These are phyloP conservation scores for Ceriops zippeliana DNA, from an alignment of 345 rosid species.

Conservation along the genomic window DNA sequence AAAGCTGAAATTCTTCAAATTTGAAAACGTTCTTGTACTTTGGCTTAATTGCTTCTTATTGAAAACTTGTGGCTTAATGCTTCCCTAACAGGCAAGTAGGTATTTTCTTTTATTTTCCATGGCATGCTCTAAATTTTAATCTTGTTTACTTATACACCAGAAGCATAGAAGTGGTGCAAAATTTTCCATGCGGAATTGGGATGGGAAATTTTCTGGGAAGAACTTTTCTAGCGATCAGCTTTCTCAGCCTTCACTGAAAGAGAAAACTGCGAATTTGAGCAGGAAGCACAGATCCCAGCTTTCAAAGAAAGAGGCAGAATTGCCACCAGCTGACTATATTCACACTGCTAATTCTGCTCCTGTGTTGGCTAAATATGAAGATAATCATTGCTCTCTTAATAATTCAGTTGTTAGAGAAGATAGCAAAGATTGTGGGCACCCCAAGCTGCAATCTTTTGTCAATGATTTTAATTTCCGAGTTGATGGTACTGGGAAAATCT, in stretches of 20 bases:
- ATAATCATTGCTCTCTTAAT: conserved; percentile 9
- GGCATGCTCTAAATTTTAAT: neutral
- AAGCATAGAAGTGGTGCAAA: conserved; percentile 54
- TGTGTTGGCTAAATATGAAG: conserved; percentile 23
- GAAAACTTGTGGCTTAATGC: neutral
- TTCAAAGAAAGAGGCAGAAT: conserved; percentile 24
- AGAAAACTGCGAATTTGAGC: conserved; percentile 25
- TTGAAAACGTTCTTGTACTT: neutral
- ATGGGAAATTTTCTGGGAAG: conserved; percentile 48
- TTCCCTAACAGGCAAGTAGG: neutral
- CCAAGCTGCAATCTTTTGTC: conserved; percentile 17
- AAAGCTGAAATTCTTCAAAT: neutral
- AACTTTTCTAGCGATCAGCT: conserved; percentile 28
- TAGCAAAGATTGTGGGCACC: conserved; percentile 22
- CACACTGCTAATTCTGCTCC: conserved; percentile 24
- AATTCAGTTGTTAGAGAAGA: conserved; percentile 29
- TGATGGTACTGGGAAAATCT: conserved; percentile 14
- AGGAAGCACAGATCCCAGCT: conserved; percentile 29
- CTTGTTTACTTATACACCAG: conserved; percentile 24
- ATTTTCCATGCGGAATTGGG: conserved; percentile 42
- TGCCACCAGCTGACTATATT: conserved; percentile 11
- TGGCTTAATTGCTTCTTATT: neutral
- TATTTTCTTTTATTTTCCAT: neutral
- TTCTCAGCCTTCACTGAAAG: conserved; percentile 22
- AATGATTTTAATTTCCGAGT: conserved; percentile 20